Evolutionary conservation across 768 basidiomycete genomes (phyloP).

Genomic region (Termitomyces sp.): DNA sequence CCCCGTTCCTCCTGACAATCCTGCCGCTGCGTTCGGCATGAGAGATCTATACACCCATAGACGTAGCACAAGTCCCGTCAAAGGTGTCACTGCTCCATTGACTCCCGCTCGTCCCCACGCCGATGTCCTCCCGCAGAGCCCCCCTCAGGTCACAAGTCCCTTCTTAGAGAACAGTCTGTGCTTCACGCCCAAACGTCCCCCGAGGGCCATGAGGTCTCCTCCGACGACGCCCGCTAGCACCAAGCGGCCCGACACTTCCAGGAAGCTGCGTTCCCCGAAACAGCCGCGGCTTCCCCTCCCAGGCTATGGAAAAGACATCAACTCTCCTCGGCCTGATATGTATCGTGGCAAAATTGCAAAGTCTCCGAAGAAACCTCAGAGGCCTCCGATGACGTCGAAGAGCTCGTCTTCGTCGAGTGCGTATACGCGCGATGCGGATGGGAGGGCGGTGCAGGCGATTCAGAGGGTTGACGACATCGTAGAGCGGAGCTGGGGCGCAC

Average conservation of each 20-base stretch:
- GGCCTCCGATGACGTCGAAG: constrained; percentile 3
- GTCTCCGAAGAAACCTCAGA: not conserved
- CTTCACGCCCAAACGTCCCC: constrained; percentile 33
- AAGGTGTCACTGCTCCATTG: not conserved
- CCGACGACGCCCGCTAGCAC: not conserved
- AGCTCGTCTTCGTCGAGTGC: constrained; percentile 2
- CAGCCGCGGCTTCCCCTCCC: constrained; percentile 5
- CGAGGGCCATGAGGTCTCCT: not conserved
- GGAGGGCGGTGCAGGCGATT: constrained; percentile 19
- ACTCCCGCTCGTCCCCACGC: constrained; percentile 5
- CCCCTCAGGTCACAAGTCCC: constrained; percentile 50
- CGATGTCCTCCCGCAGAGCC: constrained; percentile 43
- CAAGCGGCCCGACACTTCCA: not conserved
- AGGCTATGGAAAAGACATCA: not conserved
- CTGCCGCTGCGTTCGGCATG: constrained; percentile 7
- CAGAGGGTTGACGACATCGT: constrained; percentile 30
- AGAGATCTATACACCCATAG: constrained; percentile 36
- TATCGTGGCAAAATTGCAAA: constrained; percentile 9
- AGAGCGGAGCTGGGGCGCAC: constrained; percentile 26
- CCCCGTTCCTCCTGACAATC: constrained; percentile 11
- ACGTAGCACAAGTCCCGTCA: constrained; percentile 13
- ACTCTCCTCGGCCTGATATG: constrained; percentile 11
- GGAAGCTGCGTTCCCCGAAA: constrained; percentile 1
- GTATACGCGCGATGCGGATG: constrained; percentile 4
- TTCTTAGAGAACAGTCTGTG: constrained; percentile 51